Evolutionary conservation across 2,329 filamentous ascomycete genomes (phyloP).

Genomic region (Calonectria hongkongensis): DNA sequence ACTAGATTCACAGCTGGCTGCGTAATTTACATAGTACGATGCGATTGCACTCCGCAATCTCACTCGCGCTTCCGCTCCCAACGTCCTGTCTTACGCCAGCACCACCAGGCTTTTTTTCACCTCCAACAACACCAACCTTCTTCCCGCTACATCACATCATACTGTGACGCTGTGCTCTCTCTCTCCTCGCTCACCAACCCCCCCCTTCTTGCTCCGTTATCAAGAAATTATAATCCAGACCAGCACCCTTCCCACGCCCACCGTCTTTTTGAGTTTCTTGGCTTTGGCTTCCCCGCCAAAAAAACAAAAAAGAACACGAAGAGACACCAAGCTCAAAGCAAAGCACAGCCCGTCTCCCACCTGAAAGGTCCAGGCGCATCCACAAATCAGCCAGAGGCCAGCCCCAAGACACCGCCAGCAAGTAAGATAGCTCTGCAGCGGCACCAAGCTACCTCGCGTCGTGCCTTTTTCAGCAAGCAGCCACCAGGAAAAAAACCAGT

Average conservation of each 20-base stretch:
- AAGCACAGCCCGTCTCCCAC: conserved; percentile 27
- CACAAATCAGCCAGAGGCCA: conserved; percentile 37
- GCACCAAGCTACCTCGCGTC: conserved; percentile 18
- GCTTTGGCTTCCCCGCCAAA: conserved; percentile 23
- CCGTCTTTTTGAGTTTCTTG: conserved; percentile 25
- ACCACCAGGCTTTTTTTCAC: conserved; percentile 17
- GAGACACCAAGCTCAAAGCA: conserved; percentile 12
- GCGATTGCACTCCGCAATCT: conserved; percentile 37
- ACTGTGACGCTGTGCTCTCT: conserved; percentile 32
- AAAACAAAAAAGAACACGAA: conserved; percentile 8
- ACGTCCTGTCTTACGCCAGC: conserved; percentile 31
- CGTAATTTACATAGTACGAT: conserved; percentile 37
- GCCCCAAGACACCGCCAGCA: conserved; percentile 31
- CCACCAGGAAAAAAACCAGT: conserved; percentile 9
- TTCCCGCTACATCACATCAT: conserved; percentile 12
- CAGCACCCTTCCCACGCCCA: conserved; percentile 11
- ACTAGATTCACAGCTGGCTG: conserved; percentile 13
- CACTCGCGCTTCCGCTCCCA: conserved; percentile 38
- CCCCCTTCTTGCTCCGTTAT: not conserved
- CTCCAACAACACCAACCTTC: conserved; percentile 18
- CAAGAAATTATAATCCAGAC: not conserved
- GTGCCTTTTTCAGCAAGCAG: conserved; percentile 19
- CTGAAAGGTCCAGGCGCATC: conserved; percentile 33
- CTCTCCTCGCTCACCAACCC: conserved; percentile 17
- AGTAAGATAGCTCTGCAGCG: conserved; percentile 20